A percentile compares a stretch with the other conserved stretches of the same genome.
These are phyloP conservation scores for Cadophora luteo-olivacea DNA, from an alignment of 2,329 filamentous ascomycete species.

Conservation along the genomic window DNA sequence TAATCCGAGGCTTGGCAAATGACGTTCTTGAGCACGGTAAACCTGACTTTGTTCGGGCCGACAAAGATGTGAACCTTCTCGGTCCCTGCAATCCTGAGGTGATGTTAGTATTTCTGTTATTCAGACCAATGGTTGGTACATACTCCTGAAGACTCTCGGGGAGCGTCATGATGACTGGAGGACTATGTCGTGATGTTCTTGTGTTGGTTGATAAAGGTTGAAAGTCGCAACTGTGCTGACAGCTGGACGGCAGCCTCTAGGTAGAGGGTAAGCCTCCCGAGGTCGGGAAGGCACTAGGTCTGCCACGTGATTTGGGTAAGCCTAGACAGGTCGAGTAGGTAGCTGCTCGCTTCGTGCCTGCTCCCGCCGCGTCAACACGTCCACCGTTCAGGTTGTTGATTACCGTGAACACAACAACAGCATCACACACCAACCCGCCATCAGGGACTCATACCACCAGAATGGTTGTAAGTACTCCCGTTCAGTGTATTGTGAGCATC, in stretches of 20 bases:
- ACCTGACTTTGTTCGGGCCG: neutral
- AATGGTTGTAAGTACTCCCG: neutral
- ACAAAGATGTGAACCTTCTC: neutral
- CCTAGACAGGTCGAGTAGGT: neutral
- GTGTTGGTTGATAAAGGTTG: neutral
- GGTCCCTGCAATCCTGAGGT: neutral
- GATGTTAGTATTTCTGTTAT: neutral
- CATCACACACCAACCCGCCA: neutral
- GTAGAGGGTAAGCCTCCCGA: neutral
- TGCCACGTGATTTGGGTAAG: neutral
- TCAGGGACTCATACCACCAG: neutral
- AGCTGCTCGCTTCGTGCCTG: neutral
- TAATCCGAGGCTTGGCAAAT: neutral
- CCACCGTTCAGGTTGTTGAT: neutral
- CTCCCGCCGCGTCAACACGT: neutral
- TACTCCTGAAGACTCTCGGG: constrained; percentile 1
- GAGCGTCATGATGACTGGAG: neutral
- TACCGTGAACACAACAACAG: neutral
- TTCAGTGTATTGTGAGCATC: neutral
- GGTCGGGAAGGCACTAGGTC: constrained; percentile 4
- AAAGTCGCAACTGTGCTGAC: neutral
- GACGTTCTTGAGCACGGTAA: neutral
- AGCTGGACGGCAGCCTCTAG: neutral
- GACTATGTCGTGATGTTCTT: neutral
- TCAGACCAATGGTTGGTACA: no score